Percentiles rank a stretch among this genome's conserved stretches.
Evolutionary conservation across 768 basidiomycete genomes (phyloP).

Genomic region (Lactarius indigo): DNA sequence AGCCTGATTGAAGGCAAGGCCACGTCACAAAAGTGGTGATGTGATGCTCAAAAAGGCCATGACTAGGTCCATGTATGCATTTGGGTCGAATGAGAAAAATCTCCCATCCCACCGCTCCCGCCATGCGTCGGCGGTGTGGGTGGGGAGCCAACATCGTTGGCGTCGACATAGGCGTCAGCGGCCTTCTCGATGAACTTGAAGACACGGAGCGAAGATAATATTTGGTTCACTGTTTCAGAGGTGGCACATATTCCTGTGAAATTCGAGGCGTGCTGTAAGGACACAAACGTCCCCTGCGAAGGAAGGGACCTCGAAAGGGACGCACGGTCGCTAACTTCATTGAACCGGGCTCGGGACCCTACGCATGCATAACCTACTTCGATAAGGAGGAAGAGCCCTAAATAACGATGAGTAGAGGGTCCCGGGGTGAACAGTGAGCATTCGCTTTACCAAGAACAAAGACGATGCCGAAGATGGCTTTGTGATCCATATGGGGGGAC

Average conservation of each 20-base stretch:
- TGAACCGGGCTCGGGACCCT: background rate
- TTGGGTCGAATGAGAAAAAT: background rate
- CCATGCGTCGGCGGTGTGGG: background rate
- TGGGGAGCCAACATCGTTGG: background rate
- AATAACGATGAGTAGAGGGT: background rate
- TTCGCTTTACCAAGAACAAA: background rate
- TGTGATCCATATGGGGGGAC: background rate
- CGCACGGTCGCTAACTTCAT: background rate
- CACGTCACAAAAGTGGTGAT: no score
- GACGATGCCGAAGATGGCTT: background rate
- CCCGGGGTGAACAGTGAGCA: background rate
- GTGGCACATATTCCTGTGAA: background rate
- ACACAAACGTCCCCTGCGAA: background rate
- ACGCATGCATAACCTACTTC: background rate
- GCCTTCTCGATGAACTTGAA: background rate
- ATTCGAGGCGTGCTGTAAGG: background rate
- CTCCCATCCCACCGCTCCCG: background rate
- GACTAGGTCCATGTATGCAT: no score
- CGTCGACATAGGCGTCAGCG: background rate
- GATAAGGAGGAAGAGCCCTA: background rate
- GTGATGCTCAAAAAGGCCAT: no score
- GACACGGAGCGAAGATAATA: background rate
- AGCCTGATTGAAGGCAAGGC: no score
- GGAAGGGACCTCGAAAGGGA: no score
- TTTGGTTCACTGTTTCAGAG: background rate